Percentiles rank a stretch among this genome's conserved stretches.
Conservation (phyloP, 2,329 filamentous ascomycete species). For the Berkeleyomyces basicola region DNA sequence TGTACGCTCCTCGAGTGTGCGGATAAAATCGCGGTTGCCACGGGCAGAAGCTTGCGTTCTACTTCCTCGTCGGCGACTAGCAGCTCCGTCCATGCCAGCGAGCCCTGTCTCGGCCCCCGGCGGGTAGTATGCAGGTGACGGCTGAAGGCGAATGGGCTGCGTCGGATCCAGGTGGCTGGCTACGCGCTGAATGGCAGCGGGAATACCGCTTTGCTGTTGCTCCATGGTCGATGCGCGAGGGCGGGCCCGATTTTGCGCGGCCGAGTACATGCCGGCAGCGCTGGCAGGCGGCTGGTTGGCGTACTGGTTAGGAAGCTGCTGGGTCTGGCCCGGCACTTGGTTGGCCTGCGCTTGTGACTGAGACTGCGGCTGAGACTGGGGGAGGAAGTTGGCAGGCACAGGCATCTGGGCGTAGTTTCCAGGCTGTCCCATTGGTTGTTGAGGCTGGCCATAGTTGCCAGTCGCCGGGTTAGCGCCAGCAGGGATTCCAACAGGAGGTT, state of each 20-base stretch:
- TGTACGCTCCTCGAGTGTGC: slow-evolving; percentile 84
- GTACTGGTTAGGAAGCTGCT: slow-evolving; percentile 49
- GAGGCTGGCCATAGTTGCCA: slow-evolving; percentile 20
- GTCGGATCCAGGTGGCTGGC: slow-evolving; percentile 92
- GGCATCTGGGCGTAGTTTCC: slow-evolving; percentile 1
- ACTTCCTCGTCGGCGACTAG: slow-evolving; percentile 58
- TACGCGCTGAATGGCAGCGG: slow-evolving; percentile 80
- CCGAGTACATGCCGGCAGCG: slow-evolving; percentile 13
- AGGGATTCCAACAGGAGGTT: slow-evolving; percentile 9
- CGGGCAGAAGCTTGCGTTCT: slow-evolving; percentile 44
- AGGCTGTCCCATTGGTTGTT: slow-evolving; percentile 4
- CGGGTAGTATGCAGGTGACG: slow-evolving; percentile 92
- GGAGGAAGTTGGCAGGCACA: slow-evolving; percentile 15
- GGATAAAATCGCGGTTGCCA: slow-evolving; percentile 74
- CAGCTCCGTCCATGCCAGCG: slow-evolving; percentile 45
- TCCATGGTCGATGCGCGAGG: slow-evolving; percentile 95
- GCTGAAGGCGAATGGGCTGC: slow-evolving; percentile 82
- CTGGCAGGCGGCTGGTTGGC: slow-evolving; percentile 28
- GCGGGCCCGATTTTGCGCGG: slow-evolving; percentile 47
- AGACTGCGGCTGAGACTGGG: slow-evolving; percentile 34
- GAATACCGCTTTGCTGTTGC: slow-evolving; percentile 82
- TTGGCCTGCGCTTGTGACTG: slow-evolving; percentile 5
- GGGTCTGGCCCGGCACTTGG: slow-evolving; percentile 29
- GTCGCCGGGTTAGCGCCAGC: slow-evolving; percentile 3
- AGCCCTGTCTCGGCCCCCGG: slow-evolving; percentile 58